Evolutionary conservation across 2,329 filamentous ascomycete genomes (phyloP), one percentile per base, ranked within the genome.

Genomic region (Chrysosporium queenslandicum): DNA sequence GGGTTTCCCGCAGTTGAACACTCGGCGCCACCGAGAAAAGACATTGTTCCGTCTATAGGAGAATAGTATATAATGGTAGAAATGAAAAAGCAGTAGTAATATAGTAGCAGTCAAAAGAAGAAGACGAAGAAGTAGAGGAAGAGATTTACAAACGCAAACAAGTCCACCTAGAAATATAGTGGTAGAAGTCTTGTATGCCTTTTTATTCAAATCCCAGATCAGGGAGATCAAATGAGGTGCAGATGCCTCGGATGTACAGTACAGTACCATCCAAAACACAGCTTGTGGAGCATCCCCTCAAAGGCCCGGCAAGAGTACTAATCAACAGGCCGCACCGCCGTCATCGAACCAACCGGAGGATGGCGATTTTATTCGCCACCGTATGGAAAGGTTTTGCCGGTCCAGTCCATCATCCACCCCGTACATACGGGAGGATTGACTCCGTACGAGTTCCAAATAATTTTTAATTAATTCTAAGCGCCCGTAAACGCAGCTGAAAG

Each of bases 1-100:
- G 94, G 92, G 71, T 98, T 98, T 65, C 85, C 88, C 59, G 87
- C 89, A 56, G 92, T 94, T 53, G 91, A 97, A 78, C 92, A 98
- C 74, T 97, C 92, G 62, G 91, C 86, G 62, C 91, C 90, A 71
- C 88, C 87, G 63, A 97, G 79, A 70, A 98, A 97, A 52, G 91
- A 96, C 91, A 98, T 97, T 18, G n/a, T 39, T 18, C 12, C 4
- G 36, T 11, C 14, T 18, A 18, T 18, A 16, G 36, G 11, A 20
- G 20, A 7, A 36, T 36, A 36, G n/a, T 4, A 14, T 4, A 36
- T 4, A 36, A 36, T 30, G 5, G 11, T 6, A 36, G 14, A 4
- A n/a, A n/a, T 36, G 32, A 36, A n/a, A 36, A 36, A n/a, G 14
- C n/a, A n/a, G n/a, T n/a, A n/a, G n/a, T n/a, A n/a, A n/a, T n/a